phyloP scores from a whole-genome alignment of 495 filamentous ascomycete species.

The Aeminium ludgeri region DNA sequence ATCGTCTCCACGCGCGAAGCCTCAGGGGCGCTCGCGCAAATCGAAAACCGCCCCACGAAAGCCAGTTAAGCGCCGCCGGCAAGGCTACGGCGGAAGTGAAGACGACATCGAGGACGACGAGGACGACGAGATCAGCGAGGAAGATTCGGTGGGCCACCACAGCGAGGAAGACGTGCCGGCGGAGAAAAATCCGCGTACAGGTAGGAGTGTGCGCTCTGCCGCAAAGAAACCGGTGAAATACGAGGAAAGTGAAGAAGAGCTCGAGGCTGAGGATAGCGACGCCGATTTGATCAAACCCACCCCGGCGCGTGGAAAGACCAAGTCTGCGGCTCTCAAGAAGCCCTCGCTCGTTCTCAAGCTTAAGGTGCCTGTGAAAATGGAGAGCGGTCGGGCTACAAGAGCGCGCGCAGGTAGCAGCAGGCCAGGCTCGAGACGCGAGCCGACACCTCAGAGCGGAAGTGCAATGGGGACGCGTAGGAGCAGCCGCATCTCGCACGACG shows the following conservation, averaged over 20 bases:
- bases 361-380: constrained; percentile 14
- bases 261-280: constrained; percentile 25
- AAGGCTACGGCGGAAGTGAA: constrained; percentile 38
- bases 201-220: constrained; percentile 50
- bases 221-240: constrained; percentile 34
- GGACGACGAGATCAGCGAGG: constrained; percentile 16
- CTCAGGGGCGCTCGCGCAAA: constrained; percentile 12
- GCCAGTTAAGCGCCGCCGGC: constrained; percentile 32
- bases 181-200: constrained; percentile 48
- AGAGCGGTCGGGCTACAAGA: constrained; percentile 2
- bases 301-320: background rate
- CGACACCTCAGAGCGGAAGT: constrained; percentile 3
- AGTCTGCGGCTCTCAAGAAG: constrained; percentile 4
- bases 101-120: constrained; percentile 48
- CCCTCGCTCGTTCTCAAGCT: constrained; percentile 22
- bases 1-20: constrained; percentile 3
- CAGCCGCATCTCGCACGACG: constrained; percentile 42
- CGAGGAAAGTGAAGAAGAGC: constrained; percentile 25
- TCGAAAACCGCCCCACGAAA: constrained; percentile 12
- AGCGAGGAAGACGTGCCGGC: constrained; percentile 47
- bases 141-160: constrained; percentile 17
- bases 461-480: constrained; percentile 31
- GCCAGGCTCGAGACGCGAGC: constrained; percentile 1
- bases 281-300: constrained; percentile 1
- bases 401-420: constrained; percentile 14